Base-by-base conservation (phyloP, 176 grass and related monocot species). In the Thinopyrum elongatum region DNA sequence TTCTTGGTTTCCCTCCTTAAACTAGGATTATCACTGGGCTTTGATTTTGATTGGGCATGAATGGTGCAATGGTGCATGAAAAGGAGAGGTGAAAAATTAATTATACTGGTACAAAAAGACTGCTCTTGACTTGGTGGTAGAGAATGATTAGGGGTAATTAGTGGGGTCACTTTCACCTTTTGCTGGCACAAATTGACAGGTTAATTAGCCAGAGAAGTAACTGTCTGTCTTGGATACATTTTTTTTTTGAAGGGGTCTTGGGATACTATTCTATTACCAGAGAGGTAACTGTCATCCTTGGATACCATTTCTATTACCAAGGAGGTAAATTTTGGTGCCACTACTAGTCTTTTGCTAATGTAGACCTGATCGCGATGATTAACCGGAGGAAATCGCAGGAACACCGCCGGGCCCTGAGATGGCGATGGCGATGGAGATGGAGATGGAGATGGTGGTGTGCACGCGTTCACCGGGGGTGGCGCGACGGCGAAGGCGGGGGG, bases 391-490 rank as follows among this genome's bases (percentile, higher is more conserved):
- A 16, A 81, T 28, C 7, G 53, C 14, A 33, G 23, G 17, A 21
- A 66, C 53, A 55, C 21, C 23, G 38, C 4, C 7, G 82, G 67
- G 44, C 44, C 82, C 68, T 27, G n/a, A 49, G 76, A 65, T 7
- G 3, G n/a, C 39, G 38, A 46, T 6, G 7, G 12, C 1, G 62
- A 79, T 9, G 29, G 53, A 2, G 84, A 86, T 28, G 38, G 76
- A 12, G 65, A 28, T 35, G 35, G 23, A 8, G 29, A 51, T 51
- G 47, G 15, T 0, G 15, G 47, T 51, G 47, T 51, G 10, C 16
- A 55, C 70, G 64, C 8, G 79, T 41, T 86, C 84, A 87, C 74
- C 79, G 65, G 58, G 34, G 74, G 80, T 86, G 65, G 39, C 53
- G 5, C 3, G 47, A 53, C 17, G 28, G 3, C 30, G 47, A 21